Conservation (phyloP, 1,139 yeast genomes). For the Nakaseomyces kungkrabaensis region DNA sequence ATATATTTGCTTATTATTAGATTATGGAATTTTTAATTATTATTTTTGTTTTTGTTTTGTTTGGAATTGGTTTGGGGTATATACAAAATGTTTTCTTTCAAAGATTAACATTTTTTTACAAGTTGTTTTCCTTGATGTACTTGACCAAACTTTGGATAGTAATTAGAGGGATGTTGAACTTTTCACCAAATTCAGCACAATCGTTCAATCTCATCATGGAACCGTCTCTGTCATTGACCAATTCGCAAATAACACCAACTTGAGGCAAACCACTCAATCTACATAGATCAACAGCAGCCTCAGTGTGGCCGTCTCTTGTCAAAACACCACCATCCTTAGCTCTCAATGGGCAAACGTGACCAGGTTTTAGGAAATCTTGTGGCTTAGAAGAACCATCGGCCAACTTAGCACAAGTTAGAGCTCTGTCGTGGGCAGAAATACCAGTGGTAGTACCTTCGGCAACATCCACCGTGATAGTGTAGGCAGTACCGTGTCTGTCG, state of each 20-base stretch:
- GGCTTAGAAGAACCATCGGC: slow-evolving; percentile 53
- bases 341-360: slow-evolving; percentile 85
- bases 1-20: no score
- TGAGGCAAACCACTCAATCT: slow-evolving; percentile 67
- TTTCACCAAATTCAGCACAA: slow-evolving; percentile 59
- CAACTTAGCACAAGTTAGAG: slow-evolving; percentile 64
- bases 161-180: slow-evolving; percentile 58
- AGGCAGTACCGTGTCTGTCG: slow-evolving; percentile 95
- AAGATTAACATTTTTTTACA: not conserved
- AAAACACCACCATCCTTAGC: slow-evolving; percentile 81
- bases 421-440: slow-evolving; percentile 89
- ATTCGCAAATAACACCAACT: slow-evolving; percentile 88
- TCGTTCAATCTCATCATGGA: slow-evolving; percentile 91
- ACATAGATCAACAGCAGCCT: slow-evolving; percentile 89
- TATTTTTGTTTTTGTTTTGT: not conserved
- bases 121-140: slow-evolving; percentile 32
- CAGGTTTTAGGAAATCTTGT: slow-evolving; percentile 74
- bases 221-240: slow-evolving; percentile 89
- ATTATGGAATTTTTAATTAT: no score
- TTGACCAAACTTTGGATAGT: slow-evolving; percentile 71
- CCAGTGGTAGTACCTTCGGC: slow-evolving; percentile 93
- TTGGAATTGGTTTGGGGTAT: not conserved
- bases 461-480: slow-evolving; percentile 84
- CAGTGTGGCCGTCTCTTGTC: slow-evolving; percentile 92
- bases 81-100: not conserved